phyloP scores from a whole-genome alignment of 1,139 yeast species.

The Debaryomyces coudertii region DNA sequence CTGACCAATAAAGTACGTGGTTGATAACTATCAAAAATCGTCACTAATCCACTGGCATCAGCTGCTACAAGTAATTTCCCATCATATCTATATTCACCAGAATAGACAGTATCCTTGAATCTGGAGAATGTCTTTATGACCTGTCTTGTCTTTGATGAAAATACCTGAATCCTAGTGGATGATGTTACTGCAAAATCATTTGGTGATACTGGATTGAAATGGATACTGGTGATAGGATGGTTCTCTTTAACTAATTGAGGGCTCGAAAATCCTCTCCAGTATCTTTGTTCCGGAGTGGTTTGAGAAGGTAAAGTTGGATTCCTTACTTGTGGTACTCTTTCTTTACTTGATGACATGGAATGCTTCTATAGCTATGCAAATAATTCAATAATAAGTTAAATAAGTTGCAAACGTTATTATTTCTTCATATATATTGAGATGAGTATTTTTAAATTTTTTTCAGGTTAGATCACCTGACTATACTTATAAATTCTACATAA shows the following conservation, averaged over 20 bases:
- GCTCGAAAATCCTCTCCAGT: slow-evolving; percentile 84
- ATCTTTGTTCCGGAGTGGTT: slow-evolving; percentile 91
- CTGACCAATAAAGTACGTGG: slow-evolving; percentile 82
- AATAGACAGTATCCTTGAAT: slow-evolving; percentile 87
- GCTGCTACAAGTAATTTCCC: slow-evolving; percentile 86
- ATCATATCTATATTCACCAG: slow-evolving; percentile 81
- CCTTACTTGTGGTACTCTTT: slow-evolving; percentile 68
- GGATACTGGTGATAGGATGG: slow-evolving; percentile 84
- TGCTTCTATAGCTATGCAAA: slow-evolving; percentile 3
- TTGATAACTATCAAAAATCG: slow-evolving; percentile 76
- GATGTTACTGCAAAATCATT: slow-evolving; percentile 94
- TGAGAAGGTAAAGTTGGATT: slow-evolving; percentile 76
- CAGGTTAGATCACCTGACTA: slow-evolving; percentile 1
- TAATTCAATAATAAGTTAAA: not conserved
- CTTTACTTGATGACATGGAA: slow-evolving; percentile 79
- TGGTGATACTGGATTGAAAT: slow-evolving; percentile 84
- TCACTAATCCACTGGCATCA: slow-evolving; percentile 86
- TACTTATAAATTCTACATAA: not conserved
- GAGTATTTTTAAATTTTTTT: slow-evolving; percentile 8
- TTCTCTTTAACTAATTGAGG: slow-evolving; percentile 93
- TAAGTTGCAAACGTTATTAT: slow-evolving; percentile 3
- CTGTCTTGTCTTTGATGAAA: slow-evolving; percentile 90
- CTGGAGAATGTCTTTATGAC: slow-evolving; percentile 87
- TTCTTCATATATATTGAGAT: not conserved
- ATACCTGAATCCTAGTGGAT: slow-evolving; percentile 87